These are phyloP conservation scores for Ceratobasidium sp. DNA, from an alignment of 1,284 basidiomycete genomes.

Conservation along the genomic window DNA sequence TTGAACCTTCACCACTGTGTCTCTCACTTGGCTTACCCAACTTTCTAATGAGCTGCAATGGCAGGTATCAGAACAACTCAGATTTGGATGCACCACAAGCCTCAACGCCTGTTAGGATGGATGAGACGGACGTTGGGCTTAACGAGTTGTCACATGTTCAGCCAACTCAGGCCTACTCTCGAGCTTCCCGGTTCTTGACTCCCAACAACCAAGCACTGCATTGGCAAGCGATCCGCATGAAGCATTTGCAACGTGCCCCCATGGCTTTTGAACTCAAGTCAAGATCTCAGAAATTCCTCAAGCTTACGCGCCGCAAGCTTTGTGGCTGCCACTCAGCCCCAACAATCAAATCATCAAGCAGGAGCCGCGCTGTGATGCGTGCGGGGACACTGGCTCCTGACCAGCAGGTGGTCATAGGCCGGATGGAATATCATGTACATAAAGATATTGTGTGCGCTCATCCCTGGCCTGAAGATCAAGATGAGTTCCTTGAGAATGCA, in stretches of 20 bases:
- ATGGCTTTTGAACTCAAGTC: background rate
- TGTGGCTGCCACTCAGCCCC: background rate
- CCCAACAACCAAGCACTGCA: background rate
- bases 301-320: background rate
- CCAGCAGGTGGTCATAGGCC: background rate
- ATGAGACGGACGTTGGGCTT: background rate
- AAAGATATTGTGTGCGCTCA: slow-evolving; percentile 5
- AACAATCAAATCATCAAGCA: background rate
- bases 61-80: background rate
- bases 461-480: slow-evolving; percentile 8
- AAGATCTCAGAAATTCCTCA: background rate
- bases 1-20: background rate
- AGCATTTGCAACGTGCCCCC: background rate
- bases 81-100: background rate
- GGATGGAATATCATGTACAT: background rate
- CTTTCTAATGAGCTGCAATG: background rate
- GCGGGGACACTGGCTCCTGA: background rate
- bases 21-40: background rate
- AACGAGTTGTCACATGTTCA: background rate
- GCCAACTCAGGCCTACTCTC: background rate
- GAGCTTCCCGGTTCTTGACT: background rate
- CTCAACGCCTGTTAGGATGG: background rate
- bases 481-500: background rate
- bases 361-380: background rate
- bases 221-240: background rate